These are phyloP conservation scores for Phytophthora capsici DNA, from an alignment of 352 stramenopile genomes.

Conservation along the genomic window DNA sequence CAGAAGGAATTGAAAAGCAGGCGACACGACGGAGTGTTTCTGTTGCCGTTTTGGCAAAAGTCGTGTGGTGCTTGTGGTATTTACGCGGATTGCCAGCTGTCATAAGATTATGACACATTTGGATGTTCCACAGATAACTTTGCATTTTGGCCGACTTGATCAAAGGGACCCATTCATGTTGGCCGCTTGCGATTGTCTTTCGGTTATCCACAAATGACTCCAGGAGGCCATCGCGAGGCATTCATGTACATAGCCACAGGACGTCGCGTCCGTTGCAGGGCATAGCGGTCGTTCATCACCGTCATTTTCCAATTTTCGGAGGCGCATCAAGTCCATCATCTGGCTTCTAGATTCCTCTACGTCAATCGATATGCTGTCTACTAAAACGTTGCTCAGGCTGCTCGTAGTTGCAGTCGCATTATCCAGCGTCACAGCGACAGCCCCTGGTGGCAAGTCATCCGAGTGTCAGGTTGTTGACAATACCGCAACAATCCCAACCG, in stretches of 20 bases:
- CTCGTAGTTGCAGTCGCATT: conserved; percentile 10
- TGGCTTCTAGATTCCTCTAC: background rate
- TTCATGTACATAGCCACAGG: background rate
- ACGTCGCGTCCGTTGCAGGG: background rate
- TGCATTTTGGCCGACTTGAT: background rate
- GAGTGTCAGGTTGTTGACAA: conserved; percentile 10
- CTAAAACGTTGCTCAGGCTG: conserved; percentile 17
- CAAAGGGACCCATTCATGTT: conserved; percentile 3
- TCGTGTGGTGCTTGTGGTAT: background rate
- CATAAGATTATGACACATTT: conserved; percentile 10
- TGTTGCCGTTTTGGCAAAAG: too few relatives aligned
- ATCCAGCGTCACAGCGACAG: conserved; percentile 1
- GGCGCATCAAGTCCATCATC: background rate
- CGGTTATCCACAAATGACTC: background rate
- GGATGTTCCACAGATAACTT: conserved; percentile 5
- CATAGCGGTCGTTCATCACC: background rate
- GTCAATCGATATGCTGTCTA: conserved; percentile 16
- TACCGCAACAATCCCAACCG: background rate
- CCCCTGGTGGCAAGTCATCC: background rate
- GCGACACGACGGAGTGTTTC: conserved; percentile 1
- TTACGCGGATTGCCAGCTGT: conserved; percentile 7
- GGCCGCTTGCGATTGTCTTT: conserved; percentile 1
- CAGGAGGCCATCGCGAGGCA: background rate
- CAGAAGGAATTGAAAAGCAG: too few relatives aligned
- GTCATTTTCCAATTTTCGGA: conserved; percentile 24